Percentiles rank a stretch among this genome's conserved stretches.
Conservation (phyloP, 768 basidiomycete genomes). For the Coprinellus micaceus region DNA sequence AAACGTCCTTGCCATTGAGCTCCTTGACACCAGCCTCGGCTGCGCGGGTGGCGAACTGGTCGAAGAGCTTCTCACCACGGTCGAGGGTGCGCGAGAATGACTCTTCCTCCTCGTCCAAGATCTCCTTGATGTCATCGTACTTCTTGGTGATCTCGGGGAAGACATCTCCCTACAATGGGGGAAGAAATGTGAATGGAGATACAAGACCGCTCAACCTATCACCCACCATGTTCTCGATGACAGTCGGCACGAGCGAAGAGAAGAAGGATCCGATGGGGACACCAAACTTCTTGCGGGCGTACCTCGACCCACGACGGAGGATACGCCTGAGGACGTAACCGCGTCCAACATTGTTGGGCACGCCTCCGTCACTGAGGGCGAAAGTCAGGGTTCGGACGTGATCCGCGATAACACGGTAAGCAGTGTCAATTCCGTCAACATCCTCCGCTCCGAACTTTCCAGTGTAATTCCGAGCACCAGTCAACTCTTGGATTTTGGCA, state of each 20-base stretch:
- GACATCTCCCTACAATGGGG: slow-evolving; percentile 56
- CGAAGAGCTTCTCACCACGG: slow-evolving; percentile 94
- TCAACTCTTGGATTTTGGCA: slow-evolving; percentile 78
- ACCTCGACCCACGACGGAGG: slow-evolving; percentile 89
- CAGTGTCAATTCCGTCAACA: slow-evolving; percentile 91
- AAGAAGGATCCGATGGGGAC: slow-evolving; percentile 94
- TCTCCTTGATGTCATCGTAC: slow-evolving; percentile 83
- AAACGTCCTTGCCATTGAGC: slow-evolving; percentile 89
- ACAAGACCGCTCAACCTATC: not conserved
- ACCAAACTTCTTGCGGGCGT: slow-evolving; percentile 90
- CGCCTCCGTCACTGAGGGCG: slow-evolving; percentile 93
- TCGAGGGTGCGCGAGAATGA: slow-evolving; percentile 97
- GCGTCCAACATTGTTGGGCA: slow-evolving; percentile 93
- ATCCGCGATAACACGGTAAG: slow-evolving; percentile 95
- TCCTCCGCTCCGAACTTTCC: slow-evolving; percentile 97
- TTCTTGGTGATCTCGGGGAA: slow-evolving; percentile 93
- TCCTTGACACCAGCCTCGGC: slow-evolving; percentile 56
- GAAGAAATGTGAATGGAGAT: not conserved
- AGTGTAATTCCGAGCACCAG: slow-evolving; percentile 80
- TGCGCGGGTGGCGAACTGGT: slow-evolving; percentile 74
- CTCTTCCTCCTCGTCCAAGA: slow-evolving; percentile 95
- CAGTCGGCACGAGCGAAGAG: slow-evolving; percentile 84
- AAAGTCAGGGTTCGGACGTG: slow-evolving; percentile 95
- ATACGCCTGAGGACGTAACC: slow-evolving; percentile 97
- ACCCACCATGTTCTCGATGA: slow-evolving; percentile 84